Percentiles rank a stretch among this genome's conserved stretches.
Evolutionary conservation across 345 rosid species (phyloP).

Genomic region (Luvunga scandens): DNA sequence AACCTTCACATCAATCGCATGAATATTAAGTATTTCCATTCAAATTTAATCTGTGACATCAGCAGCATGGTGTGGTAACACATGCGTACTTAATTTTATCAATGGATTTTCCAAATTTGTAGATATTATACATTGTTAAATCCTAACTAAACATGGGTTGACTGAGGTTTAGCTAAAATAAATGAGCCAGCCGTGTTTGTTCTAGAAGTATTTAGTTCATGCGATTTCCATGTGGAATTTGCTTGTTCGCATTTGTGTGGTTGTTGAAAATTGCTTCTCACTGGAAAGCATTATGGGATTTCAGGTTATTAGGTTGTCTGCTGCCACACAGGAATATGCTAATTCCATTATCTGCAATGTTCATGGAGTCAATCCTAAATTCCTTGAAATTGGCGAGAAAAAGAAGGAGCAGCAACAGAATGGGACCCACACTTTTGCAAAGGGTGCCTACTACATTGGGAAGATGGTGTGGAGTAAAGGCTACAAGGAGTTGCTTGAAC

Average conservation of each 20-base stretch:
- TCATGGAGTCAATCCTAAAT: constrained; percentile 92
- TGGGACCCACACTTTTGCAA: constrained; percentile 52
- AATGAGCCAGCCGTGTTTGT: not conserved
- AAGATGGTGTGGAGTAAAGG: constrained; percentile 99
- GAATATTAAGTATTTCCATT: not conserved
- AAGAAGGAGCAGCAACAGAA: constrained; percentile 53
- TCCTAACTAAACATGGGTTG: no score
- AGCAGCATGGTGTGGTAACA: not conserved
- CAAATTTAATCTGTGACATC: not conserved
- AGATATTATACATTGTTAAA: not conserved
- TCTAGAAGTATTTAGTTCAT: not conserved
- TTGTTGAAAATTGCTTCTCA: constrained; percentile 5
- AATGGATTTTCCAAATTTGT: not conserved
- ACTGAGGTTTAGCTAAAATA: not conserved
- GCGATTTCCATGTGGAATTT: not conserved
- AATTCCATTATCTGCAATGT: constrained; percentile 81
- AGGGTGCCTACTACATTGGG: constrained; percentile 90
- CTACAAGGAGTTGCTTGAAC: constrained; percentile 79
- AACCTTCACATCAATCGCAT: not conserved
- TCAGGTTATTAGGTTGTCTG: constrained; percentile 91
- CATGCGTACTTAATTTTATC: not conserved
- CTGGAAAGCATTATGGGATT: constrained; percentile 10
- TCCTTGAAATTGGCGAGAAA: constrained; percentile 78
- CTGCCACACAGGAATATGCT: constrained; percentile 91
- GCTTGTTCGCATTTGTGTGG: not conserved